Evolutionary conservation across 2,329 filamentous ascomycete species (phyloP), one percentile per base, ranked within the genome.

Genomic region (Ophioceras dolichostomum): DNA sequence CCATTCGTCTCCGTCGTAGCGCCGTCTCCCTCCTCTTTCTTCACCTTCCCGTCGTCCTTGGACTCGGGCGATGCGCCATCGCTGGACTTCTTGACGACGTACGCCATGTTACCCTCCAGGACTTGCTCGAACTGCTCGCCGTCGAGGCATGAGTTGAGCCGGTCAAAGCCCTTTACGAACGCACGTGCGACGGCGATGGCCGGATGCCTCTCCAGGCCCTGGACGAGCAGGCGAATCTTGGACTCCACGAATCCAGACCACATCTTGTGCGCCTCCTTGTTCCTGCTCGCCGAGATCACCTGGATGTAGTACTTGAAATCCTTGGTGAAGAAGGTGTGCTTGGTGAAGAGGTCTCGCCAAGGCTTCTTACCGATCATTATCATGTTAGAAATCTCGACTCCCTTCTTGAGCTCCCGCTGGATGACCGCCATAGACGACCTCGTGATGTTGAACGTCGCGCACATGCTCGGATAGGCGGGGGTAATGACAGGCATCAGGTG

Each of bases 401-500:
- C 91, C 27, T 84, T 76, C 44, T 79, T 70, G 16, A 96, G 73
- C 54, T 98, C 91, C 33, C 79, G 72, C 46, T 86, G 74, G 51
- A 98, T 87, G 35, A 95, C 76, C 6, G 73, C 66, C 64, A 87
- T 85, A 2, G 87, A 93, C 1, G 89, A 96, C 45, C 75, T 68
- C 3, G 83, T 88, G 42, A 98, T 80, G 51, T 94, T 96, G 64
- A 94, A 91, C 0, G 91, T 96, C 2, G 91, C 82, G 57, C 91
- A 96, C 88, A 95, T 96, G 35, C 87, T 93, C 3, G 91, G 91
- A 55, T 95, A 96, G 1, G 91, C 88, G 2, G 91, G 91, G 2
- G 91, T 98, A 52, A 98, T 96, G 58, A 98, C 85, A 20, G 91
- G 91, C 91, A 98, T 98, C 37, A 95, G 66, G 58, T 96, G 89